Conservation (phyloP, 148 eudicot genomes). For the Rhododendron ferrugineum region DNA sequence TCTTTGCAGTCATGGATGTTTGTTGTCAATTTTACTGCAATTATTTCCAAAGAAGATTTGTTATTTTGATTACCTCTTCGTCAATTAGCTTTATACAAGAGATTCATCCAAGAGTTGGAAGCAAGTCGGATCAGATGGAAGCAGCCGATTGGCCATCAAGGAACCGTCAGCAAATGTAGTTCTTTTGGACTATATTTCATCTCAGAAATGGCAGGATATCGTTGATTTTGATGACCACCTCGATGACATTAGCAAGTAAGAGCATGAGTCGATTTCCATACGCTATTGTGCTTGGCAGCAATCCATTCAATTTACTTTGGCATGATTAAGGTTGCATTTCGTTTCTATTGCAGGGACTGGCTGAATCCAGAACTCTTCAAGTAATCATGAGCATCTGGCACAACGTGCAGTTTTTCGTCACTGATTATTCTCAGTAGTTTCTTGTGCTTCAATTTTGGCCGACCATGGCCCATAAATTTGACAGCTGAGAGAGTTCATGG, state of each 20-base stretch:
- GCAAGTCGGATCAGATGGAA: slow-evolving; percentile 47
- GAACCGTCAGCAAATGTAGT: slow-evolving; percentile 79
- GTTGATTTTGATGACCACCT: slow-evolving; percentile 91
- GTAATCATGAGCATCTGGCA: background rate
- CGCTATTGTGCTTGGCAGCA: background rate
- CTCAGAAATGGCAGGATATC: slow-evolving; percentile 62
- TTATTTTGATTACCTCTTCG: background rate
- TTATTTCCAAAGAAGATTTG: background rate
- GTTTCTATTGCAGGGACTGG: slow-evolving; percentile 65
- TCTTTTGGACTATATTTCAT: slow-evolving; percentile 61
- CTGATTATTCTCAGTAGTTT: background rate
- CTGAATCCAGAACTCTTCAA: slow-evolving; percentile 61
- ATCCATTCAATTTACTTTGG: background rate
- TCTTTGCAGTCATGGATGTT: background rate
- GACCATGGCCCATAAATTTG: background rate
- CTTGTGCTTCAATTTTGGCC: background rate
- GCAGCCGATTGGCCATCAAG: slow-evolving; percentile 41
- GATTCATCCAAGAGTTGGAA: slow-evolving; percentile 76
- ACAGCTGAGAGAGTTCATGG: background rate
- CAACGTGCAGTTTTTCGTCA: background rate
- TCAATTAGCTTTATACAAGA: slow-evolving; percentile 56
- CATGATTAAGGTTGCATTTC: background rate
- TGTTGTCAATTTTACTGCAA: background rate
- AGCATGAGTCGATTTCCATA: background rate
- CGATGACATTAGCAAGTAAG: slow-evolving; percentile 85